A percentile compares a stretch with the other conserved stretches of the same genome.
phyloP scores from a whole-genome alignment of 345 rosid genomes.

The Gossypium mustelinum region DNA sequence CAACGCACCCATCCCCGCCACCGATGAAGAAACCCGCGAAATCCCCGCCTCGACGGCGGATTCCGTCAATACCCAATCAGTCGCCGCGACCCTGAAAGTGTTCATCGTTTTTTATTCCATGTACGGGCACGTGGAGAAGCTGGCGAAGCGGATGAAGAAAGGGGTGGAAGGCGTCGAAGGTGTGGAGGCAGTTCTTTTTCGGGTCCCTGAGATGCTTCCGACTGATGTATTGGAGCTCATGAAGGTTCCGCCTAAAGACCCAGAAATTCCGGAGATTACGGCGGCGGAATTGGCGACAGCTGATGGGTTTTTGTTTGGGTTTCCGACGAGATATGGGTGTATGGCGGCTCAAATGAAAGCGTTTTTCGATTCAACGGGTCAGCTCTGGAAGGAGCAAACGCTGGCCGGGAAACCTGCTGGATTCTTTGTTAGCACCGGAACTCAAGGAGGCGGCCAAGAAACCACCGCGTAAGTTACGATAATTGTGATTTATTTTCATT shows the following conservation, averaged over 20 bases:
- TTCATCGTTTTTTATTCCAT: slow-evolving; percentile 60
- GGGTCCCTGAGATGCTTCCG: slow-evolving; percentile 62
- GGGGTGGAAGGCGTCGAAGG: slow-evolving; percentile 57
- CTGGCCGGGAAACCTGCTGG: slow-evolving; percentile 88
- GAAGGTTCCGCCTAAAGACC: slow-evolving; percentile 50
- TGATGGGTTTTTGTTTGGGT: slow-evolving; percentile 66
- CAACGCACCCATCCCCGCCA: slow-evolving; percentile 37
- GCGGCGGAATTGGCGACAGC: slow-evolving; percentile 49
- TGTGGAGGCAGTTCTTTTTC: slow-evolving; percentile 49
- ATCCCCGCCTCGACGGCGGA: slow-evolving; percentile 19
- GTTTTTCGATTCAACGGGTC: slow-evolving; percentile 61
- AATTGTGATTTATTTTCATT: neutral
- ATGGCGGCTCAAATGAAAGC: slow-evolving; percentile 90
- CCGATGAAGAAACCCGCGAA: slow-evolving; percentile 29
- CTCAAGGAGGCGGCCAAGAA: slow-evolving; percentile 92
- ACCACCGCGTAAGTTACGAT: slow-evolving; percentile 60
- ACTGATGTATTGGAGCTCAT: slow-evolving; percentile 47
- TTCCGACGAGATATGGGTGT: slow-evolving; percentile 74
- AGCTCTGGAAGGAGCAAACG: slow-evolving; percentile 59
- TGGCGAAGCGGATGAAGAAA: slow-evolving; percentile 71
- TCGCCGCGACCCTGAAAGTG: slow-evolving; percentile 31
- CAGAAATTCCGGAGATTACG: slow-evolving; percentile 46
- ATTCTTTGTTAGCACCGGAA: slow-evolving; percentile 75
- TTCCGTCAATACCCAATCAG: slow-evolving; percentile 6
- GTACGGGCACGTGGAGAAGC: slow-evolving; percentile 74